Conservation (phyloP, 1,284 basidiomycete species). For the Boletus nobilissimus region DNA sequence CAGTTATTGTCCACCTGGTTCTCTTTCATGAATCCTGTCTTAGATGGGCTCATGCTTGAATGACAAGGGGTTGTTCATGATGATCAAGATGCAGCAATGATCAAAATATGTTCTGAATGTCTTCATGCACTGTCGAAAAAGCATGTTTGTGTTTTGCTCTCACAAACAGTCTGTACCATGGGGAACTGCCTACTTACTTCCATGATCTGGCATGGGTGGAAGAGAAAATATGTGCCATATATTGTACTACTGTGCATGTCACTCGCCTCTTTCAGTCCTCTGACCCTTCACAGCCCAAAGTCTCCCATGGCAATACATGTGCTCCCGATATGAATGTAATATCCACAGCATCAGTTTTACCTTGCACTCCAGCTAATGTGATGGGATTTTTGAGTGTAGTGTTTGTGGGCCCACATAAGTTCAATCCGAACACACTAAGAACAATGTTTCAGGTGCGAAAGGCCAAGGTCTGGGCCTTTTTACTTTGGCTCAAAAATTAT, state of each 20-base stretch:
- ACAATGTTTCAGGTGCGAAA: not conserved
- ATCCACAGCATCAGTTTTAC: not conserved
- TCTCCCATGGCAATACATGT: constrained; percentile 1
- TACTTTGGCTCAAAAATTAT: not conserved
- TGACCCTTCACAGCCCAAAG: not conserved
- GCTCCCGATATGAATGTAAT: constrained; percentile 1
- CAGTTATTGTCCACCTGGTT: not conserved
- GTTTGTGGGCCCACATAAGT: not conserved
- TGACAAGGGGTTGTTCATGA: not conserved
- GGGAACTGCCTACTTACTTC: not conserved
- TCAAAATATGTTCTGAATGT: not conserved
- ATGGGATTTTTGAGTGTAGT: not conserved
- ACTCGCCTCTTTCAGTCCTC: constrained; percentile 1
- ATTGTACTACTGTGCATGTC: not conserved
- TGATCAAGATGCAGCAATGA: not conserved
- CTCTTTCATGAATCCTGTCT: not conserved
- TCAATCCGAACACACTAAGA: not conserved
- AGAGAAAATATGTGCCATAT: not conserved
- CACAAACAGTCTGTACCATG: not conserved
- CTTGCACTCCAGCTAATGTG: not conserved
- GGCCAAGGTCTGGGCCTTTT: not conserved
- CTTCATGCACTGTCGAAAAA: not conserved
- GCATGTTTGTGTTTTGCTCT: not conserved
- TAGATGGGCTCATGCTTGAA: not conserved
- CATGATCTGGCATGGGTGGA: not conserved